Evolutionary conservation across 2,329 filamentous ascomycete genomes (phyloP), one percentile per base, ranked within the genome.

Genomic region (Epicoccum sorghinum): DNA sequence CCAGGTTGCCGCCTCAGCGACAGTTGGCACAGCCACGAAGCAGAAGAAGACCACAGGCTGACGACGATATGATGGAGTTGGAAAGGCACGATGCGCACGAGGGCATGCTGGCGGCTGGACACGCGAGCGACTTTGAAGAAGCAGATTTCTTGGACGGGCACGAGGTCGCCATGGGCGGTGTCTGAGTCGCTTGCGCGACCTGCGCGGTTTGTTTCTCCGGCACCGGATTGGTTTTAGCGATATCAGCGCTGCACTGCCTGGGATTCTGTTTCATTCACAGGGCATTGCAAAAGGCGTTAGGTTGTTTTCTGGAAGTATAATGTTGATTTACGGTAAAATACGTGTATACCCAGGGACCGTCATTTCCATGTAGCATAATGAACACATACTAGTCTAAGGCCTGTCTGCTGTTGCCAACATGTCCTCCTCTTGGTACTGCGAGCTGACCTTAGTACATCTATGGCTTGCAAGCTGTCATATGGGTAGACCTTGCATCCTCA

Each of bases 121-220:
- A 58, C 74, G 75, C 75, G 62, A 74, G 60, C 47, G 87, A 91
- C 68, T 91, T 91, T 69, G 86, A 83, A 52, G 89, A 91, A 54
- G 88, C 88, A 0, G 80, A 83, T 0, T 91, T 91, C 43, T 52
- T 79, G 58, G 38, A 51, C 4, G 61, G 32, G 13, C 32, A 33
- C 32, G 72, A 75, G 47, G 62, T 74, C 7, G 63, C 64, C 14
- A 75, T 74, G 72, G 60, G 68, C 13, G 71, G 68, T n/a, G 55
- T 72, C 7, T 74, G 47, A 67, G 8, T 14, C 36, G n/a, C 25
- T 37, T 29, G 6, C 29, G 14, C 24, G 12, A 25, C 23, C 12
- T 40, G 8, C 6, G 23, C 27, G 27, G 6, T 35, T 25, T 29
- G n/a, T 6, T 12, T 33, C 49, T 47, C 44, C 29, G 9, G 41